Evolutionary conservation across 2,329 filamentous ascomycete species (phyloP), one percentile per base, ranked within the genome.

Genomic region (Fusarium buxicola): DNA sequence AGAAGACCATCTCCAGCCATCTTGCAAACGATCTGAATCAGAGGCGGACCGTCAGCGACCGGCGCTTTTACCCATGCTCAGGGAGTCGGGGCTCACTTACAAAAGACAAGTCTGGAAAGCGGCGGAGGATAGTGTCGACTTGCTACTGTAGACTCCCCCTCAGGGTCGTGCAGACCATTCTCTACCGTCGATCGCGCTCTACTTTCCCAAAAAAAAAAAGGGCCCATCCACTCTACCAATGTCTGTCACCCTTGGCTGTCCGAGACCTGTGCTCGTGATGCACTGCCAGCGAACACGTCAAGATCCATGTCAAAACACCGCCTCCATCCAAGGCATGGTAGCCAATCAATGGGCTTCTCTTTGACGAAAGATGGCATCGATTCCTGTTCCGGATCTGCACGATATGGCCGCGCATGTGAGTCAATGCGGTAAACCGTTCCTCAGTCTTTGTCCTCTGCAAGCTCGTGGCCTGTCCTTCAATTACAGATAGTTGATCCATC

Each of bases 231-330:
- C 55, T 21, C 21, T 21, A 21, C 21, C 21, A 21, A 52, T 51
- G 43, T 58, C 57, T 58, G 50, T 47, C 57, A 54, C 21, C 48
- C 44, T 58, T 66, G 58, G 58, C 49, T 63, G 55, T 69, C 60
- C 69, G 62, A 66, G 60, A 68, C 68, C 46, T 56, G 58, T 60
- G 48, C 65, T 67, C 60, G 65, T 71, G 70, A 72, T 69, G 64
- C 65, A 66, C 50, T 71, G 70, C 69, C 70, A 72, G 69, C 70
- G 64, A 72, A 72, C 65, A 70, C 67, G 60, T 68, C 69, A 64
- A 69, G 54, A 63, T 63, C 34, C 27, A 54, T 60, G 43, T 40
- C 52, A 53, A 59, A 52, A 53, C 25, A 46, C 67, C 25, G 41
- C 67, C 38, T 40, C 53, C 52, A 63, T 55, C 31, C 50, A 54